These are phyloP conservation scores for Pleodorina starrii DNA, from an alignment of 139 green algal species.

Conservation along the genomic window DNA sequence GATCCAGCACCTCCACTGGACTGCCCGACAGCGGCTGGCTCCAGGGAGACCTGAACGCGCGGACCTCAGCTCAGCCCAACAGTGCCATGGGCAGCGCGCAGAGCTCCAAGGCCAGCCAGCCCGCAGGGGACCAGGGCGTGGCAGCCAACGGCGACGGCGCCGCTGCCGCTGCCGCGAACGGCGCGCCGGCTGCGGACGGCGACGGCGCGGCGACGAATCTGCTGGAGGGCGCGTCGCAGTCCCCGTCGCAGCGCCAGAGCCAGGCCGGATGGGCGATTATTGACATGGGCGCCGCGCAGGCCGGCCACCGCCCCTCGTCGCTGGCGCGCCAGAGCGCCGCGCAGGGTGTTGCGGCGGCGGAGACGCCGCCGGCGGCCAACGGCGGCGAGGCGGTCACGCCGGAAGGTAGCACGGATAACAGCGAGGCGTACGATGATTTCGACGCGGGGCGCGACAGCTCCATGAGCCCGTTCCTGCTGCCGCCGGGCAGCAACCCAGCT, in stretches of 20 bases:
- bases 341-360: neutral
- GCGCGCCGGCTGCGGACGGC: neutral
- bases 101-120: too few relatives aligned
- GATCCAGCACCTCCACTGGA: neutral
- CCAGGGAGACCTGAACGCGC: neutral
- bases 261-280: constrained; percentile 38
- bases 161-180: neutral
- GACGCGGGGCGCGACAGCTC: constrained; percentile 21
- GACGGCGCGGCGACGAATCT: neutral
- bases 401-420: neutral
- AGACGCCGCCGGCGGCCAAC: neutral
- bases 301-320: neutral
- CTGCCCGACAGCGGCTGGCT: constrained; percentile 7
- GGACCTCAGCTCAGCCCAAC: too few relatives aligned
- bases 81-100: too few relatives aligned
- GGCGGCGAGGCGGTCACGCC: neutral
- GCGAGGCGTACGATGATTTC: constrained; percentile 45
- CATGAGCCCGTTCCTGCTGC: constrained; percentile 40
- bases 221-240: neutral
- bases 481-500: constrained; percentile 15
- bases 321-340: neutral
- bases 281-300: neutral
- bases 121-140: neutral
- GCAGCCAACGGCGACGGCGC: neutral
- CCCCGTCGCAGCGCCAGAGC: constrained; percentile 1